phyloP scores from a whole-genome alignment of 164 flowering plant genomes.

The Kingdonia uniflora region DNA sequence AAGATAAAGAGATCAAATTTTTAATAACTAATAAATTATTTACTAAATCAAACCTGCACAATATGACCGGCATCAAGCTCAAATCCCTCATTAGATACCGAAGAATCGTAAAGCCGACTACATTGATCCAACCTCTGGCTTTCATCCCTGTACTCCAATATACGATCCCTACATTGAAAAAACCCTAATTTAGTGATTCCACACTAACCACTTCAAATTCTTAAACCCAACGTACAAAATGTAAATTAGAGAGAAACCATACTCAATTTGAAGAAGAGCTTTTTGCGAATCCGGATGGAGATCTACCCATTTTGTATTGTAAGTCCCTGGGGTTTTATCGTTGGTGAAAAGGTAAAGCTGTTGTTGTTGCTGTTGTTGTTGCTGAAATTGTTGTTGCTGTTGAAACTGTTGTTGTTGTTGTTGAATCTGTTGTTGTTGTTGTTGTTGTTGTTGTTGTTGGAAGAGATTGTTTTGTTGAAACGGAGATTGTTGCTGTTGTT shows the following conservation, averaged over 20 bases:
- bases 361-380: constrained; percentile 62
- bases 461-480: constrained; percentile 19
- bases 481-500: constrained; percentile 12
- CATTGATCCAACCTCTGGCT: constrained; percentile 93
- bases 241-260: background rate
- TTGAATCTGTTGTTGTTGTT: constrained; percentile 24
- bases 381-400: constrained; percentile 38
- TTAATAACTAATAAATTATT: no score
- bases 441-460: constrained; percentile 19
- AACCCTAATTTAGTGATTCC: no score
- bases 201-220: constrained; percentile 8
- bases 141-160: constrained; percentile 80
- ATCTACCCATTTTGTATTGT: constrained; percentile 88
- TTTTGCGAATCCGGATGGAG: constrained; percentile 97
- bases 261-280: constrained; percentile 82
- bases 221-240: background rate
- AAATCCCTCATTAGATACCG: constrained; percentile 66
- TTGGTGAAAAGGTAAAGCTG: constrained; percentile 60
- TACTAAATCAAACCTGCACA: constrained; percentile 84
- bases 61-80: constrained; percentile 79
- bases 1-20: no score
- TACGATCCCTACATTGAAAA: constrained; percentile 49
- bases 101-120: constrained; percentile 86
- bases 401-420: constrained; percentile 30
- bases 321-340: constrained; percentile 76